A percentile compares a stretch with the other conserved stretches of the same genome.
phyloP scores from a whole-genome alignment of 176 grass and related monocot species.

The Dactylis glomerata region DNA sequence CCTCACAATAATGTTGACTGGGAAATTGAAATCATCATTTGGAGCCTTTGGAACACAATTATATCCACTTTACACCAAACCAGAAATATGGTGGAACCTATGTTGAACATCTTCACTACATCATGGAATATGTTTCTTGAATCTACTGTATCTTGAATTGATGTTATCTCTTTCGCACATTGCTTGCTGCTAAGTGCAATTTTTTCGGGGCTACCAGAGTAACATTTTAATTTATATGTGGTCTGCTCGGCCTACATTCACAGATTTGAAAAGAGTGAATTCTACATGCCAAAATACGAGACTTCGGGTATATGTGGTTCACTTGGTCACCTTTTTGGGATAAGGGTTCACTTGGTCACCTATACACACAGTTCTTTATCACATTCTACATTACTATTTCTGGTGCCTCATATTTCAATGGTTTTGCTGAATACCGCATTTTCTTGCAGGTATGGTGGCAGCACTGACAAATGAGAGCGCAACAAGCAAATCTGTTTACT shows the following conservation, averaged over 20 bases:
- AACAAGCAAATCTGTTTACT: slow-evolving; percentile 95
- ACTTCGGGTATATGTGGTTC: not conserved
- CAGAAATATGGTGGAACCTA: not conserved
- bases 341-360: not conserved
- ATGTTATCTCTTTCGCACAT: not conserved
- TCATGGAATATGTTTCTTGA: not conserved
- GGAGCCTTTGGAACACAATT: not conserved
- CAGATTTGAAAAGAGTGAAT: not conserved
- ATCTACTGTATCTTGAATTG: not conserved
- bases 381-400: not conserved
- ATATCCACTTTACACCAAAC: not conserved
- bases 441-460: slow-evolving; percentile 74
- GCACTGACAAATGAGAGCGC: slow-evolving; percentile 94
- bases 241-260: not conserved
- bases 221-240: not conserved
- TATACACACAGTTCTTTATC: not conserved
- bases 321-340: not conserved
- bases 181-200: not conserved
- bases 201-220: not conserved
- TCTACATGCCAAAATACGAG: not conserved
- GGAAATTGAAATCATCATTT: not conserved
- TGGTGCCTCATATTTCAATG: not conserved
- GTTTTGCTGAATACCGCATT: slow-evolving; percentile 5
- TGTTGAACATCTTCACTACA: not conserved
- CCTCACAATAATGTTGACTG: not conserved